Base-by-base conservation (phyloP, 176 grass and related monocot genomes). In the Oryza longistaminata region DNA sequence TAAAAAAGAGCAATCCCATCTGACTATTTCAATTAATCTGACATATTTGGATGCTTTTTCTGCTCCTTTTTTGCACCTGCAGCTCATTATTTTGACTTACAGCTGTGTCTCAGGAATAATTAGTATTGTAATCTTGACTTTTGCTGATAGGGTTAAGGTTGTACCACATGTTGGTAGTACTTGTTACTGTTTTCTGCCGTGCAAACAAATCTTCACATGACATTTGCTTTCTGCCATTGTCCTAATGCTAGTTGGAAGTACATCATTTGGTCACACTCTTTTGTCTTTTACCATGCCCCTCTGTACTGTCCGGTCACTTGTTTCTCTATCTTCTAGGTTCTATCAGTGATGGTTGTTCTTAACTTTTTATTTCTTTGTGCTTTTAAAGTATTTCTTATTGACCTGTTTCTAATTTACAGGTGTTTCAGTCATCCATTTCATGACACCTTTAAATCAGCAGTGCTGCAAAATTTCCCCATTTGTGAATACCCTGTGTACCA, bases 391-490 rank as follows among this genome's bases (percentile, higher is more conserved):
- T 29, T 39, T 83, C 45, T 52, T 73, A 86, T 70, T 84, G 33
- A 19, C 48, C 21, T 46, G 4, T 68, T 79, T 64, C 9, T 75
- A 81, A 58, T 85, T 31, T 71, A 42, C 85, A 99, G 96, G 96
- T 52, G 88, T 96, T 85, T 94, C 88, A 49, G 96, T 99, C 9
- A 79, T 99, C 75, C 79, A 94, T 91, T 99, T 99, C 90, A 99
- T 90, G 91, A 87, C 75, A 33, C 70, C 86, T 31, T 74, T 85
- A 39, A 99, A 92, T 82, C 93, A 93, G 72, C 86, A 96, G 58
- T 96, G 96, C 75, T 74, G 86, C 62, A 88, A 94, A 81, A 94
- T 96, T 76, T 81, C 91, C n/a, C 81, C 86, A 2, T 99, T 94
- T 81, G 87, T 96, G 19, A 87, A 92, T 58, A 74, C 91, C 26